Conservation (phyloP, 768 basidiomycete species). For the Rhodotorula diobovata region DNA sequence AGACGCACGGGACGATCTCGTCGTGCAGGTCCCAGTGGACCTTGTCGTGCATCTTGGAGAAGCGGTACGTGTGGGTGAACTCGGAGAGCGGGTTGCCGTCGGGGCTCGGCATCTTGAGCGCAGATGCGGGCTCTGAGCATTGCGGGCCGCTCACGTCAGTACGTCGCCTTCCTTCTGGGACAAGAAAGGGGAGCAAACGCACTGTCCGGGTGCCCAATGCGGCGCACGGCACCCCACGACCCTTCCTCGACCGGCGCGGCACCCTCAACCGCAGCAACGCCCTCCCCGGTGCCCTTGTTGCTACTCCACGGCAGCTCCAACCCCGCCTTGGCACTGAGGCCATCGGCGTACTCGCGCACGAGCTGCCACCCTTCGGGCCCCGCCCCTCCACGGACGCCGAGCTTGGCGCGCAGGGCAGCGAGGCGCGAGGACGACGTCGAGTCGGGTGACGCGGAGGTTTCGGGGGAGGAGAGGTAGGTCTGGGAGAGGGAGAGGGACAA, state of each 20-base stretch:
- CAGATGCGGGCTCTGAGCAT: not conserved
- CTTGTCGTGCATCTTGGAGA: conserved; percentile 44
- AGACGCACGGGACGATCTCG: conserved; percentile 41
- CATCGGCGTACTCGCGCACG: conserved; percentile 27
- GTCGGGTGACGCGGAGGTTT: not conserved
- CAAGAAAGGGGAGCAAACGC: not conserved
- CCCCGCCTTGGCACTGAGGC: conserved; percentile 22
- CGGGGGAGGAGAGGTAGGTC: not conserved
- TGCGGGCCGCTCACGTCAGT: too few relatives aligned
- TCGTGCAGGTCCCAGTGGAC: conserved; percentile 38
- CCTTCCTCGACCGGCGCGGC: not conserved
- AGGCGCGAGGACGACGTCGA: not conserved
- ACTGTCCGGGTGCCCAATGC: conserved; percentile 27
- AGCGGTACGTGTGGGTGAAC: conserved; percentile 42
- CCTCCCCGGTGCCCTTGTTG: not conserved
- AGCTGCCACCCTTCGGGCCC: conserved; percentile 29
- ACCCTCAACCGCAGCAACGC: not conserved
- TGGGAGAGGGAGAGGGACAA: conserved; percentile 13
- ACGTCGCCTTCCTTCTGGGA: too few relatives aligned
- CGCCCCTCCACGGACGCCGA: not conserved
- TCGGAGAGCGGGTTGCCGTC: conserved; percentile 37
- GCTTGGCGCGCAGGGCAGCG: not conserved
- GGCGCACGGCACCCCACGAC: conserved; percentile 29
- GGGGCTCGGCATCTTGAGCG: conserved; percentile 6
- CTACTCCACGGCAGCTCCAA: conserved; percentile 6